Base-by-base conservation (phyloP, 768 basidiomycete genomes). In the Paxillus involutus region DNA sequence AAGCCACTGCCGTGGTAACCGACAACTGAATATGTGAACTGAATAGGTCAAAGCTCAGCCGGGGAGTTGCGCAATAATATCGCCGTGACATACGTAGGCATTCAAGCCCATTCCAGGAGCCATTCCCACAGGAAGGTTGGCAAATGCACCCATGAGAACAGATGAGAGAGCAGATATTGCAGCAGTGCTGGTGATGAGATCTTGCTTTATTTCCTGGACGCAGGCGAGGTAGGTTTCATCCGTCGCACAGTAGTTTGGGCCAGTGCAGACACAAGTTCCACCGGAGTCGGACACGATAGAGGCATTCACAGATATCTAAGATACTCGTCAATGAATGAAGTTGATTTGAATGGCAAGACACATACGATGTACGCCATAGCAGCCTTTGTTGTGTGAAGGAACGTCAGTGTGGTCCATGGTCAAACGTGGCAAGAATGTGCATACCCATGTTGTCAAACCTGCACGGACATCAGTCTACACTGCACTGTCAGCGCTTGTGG, bases 11-110 rank as follows among this genome's bases (percentile, higher is more conserved):
- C 91, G 61, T 91, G 86, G 73, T 85, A 87, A 12, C 92, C 92
- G 24, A 94, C 92, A 13, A 94, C 84, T 16, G 89, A 91, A 71
- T 91, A 94, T 3, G 92, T 78, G 71, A 94, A 93, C 88, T 92
- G 63, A 5, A 14, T 44, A 35, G n/a, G 5, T 9, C 8, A 42
- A 48, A 19, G 36, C 19, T 24, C 13, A 3, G 24, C 24, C 9
- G 39, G 8, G 42, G 19, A 11, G 42, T 14, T 9, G 33, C 3
- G 2, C 11, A 33, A 29, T 32, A 30, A 44, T 40, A 46, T 24
- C 30, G 14, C 32, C 17, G 50, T 4, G 14, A 73, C 85, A 57
- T 67, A 89, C 89, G 60, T 90, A 91, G 39, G 89, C 88, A 59
- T 90, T 90, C 24, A 92, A 72, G 50, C 91, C 91, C 55, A 94